These are phyloP conservation scores for Sphagnum tenellum DNA, from an alignment of 225 moss, liverwort and hornwort species.

Conservation along the genomic window DNA sequence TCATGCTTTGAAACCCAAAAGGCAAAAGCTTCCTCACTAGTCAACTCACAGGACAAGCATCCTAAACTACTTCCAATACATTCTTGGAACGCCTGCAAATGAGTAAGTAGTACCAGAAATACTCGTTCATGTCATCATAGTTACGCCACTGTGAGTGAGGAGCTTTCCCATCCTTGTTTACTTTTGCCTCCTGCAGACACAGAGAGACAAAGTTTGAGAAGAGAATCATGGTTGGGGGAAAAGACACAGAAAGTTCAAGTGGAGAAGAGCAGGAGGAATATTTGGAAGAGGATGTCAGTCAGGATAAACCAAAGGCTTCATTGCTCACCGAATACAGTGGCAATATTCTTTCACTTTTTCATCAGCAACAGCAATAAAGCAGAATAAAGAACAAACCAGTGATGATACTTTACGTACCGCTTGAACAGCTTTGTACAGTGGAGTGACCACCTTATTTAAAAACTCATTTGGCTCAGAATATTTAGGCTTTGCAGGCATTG, in stretches of 20 bases:
- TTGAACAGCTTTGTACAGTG: conserved; percentile 63
- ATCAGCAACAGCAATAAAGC: neutral
- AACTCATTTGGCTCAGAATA: conserved; percentile 53
- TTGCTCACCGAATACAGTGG: too few species aligned
- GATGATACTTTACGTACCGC: conserved; percentile 38
- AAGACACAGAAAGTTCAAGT: too few species aligned
- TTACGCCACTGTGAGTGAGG: conserved; percentile 97
- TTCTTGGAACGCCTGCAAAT: neutral
- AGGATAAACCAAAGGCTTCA: too few species aligned
- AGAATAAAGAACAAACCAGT: conserved; percentile 7
- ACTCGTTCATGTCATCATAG: conserved; percentile 97
- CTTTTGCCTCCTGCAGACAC: conserved; percentile 54
- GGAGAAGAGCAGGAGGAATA: too few species aligned
- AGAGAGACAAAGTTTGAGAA: too few species aligned
- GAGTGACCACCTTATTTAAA: conserved; percentile 51
- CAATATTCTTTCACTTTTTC: too few species aligned
- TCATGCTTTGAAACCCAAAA: neutral
- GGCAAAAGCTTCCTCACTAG: too few species aligned
- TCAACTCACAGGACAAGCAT: too few species aligned
- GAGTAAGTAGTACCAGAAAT: conserved; percentile 56
- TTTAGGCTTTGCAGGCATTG: conserved; percentile 23
- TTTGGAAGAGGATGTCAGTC: too few species aligned
- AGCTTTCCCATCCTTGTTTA: conserved; percentile 42
- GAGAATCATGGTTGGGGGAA: too few species aligned
- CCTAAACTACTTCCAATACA: too few species aligned